A percentile compares a stretch with the other conserved stretches of the same genome.
phyloP scores from a whole-genome alignment of 176 grass and related monocot species.

The Coix lacrymajobi region DNA sequence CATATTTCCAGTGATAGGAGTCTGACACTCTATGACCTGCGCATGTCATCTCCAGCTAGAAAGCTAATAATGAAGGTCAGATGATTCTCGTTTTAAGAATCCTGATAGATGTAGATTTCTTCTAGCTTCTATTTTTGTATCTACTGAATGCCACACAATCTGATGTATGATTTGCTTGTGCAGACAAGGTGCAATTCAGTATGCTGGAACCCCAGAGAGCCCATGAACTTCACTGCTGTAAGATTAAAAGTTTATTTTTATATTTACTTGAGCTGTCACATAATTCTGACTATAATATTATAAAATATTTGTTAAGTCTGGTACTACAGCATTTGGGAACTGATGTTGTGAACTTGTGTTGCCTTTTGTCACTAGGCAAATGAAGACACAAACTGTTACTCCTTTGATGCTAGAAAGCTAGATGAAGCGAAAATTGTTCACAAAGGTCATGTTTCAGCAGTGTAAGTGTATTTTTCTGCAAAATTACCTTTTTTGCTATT shows the following conservation, averaged over 20 bases:
- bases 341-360: slow-evolving; percentile 16
- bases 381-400: slow-evolving; percentile 97
- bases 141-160: background rate
- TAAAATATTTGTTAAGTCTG: background rate
- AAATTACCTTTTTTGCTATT: background rate
- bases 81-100: background rate
- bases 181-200: slow-evolving; percentile 94
- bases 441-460: slow-evolving; percentile 96
- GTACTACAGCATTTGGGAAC: slow-evolving; percentile 2
- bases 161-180: slow-evolving; percentile 31
- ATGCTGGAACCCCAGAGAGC: slow-evolving; percentile 98
- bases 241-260: slow-evolving; percentile 20
- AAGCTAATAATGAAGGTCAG: slow-evolving; percentile 91
- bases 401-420: slow-evolving; percentile 85
- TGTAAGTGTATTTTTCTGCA: slow-evolving; percentile 60
- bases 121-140: background rate
- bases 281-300: background rate
- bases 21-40: slow-evolving; percentile 85
- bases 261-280: background rate
- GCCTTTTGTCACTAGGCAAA: slow-evolving; percentile 60
- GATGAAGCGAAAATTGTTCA: slow-evolving; percentile 93
- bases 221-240: slow-evolving; percentile 99
- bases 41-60: slow-evolving; percentile 90
- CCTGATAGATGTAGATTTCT: background rate
- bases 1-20: slow-evolving; percentile 80